Percentiles rank a stretch among this genome's conserved stretches.
Evolutionary conservation across 2,329 filamentous ascomycete species (phyloP).

Genomic region (Sporothrix brunneoviolacea): DNA sequence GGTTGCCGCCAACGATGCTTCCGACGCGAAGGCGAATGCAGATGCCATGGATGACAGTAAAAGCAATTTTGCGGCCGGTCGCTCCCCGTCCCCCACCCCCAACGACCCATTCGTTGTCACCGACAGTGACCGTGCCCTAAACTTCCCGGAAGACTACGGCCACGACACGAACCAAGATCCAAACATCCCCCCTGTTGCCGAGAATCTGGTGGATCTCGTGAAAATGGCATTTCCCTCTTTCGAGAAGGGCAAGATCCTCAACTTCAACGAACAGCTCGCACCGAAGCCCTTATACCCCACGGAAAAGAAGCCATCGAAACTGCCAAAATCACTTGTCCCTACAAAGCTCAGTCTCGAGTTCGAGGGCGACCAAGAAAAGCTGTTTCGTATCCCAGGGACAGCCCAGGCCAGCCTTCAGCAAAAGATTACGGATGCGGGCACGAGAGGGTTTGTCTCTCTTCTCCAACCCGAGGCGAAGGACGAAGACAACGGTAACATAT

Average conservation of each 20-base stretch:
- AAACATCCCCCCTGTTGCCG: constrained; percentile 60
- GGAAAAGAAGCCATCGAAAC: constrained; percentile 71
- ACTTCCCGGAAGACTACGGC: constrained; percentile 38
- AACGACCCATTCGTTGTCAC: constrained; percentile 25
- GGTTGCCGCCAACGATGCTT: not conserved
- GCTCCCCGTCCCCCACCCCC: constrained; percentile 23
- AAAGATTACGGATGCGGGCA: constrained; percentile 45
- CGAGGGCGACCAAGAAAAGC: constrained; percentile 76
- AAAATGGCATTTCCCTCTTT: constrained; percentile 78
- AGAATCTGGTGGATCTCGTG: constrained; percentile 68
- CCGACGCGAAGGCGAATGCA: not conserved
- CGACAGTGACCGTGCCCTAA: constrained; percentile 29
- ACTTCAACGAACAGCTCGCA: constrained; percentile 77
- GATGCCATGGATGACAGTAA: constrained; percentile 8
- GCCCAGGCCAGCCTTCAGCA: constrained; percentile 47
- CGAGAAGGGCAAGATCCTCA: constrained; percentile 64
- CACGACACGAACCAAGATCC: constrained; percentile 51
- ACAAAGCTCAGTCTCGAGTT: constrained; percentile 86
- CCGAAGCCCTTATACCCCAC: constrained; percentile 72
- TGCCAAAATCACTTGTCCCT: constrained; percentile 73
- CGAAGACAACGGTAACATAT: constrained; percentile 39
- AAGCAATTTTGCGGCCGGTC: constrained; percentile 24
- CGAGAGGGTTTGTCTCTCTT: constrained; percentile 40
- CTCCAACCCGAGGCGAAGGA: constrained; percentile 33
- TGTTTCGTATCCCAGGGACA: constrained; percentile 68